phyloP scores from a whole-genome alignment of 2,329 filamentous ascomycete species.

The Triangularia setosa region DNA sequence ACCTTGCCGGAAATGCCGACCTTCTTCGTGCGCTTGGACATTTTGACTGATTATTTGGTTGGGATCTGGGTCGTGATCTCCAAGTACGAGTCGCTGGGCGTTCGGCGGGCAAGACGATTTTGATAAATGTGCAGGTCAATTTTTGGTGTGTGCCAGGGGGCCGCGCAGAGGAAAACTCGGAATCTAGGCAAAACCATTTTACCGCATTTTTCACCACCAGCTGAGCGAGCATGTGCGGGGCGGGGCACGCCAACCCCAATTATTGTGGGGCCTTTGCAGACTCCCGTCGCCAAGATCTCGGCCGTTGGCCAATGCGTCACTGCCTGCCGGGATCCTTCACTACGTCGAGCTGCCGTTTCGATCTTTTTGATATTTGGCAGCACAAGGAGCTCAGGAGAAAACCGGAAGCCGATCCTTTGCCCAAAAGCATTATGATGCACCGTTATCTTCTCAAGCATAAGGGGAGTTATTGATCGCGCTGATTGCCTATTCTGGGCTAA shows the following conservation, averaged over 20 bases:
- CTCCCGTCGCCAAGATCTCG: constrained; percentile 4
- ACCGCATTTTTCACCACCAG: constrained; percentile 17
- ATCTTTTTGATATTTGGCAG: not conserved
- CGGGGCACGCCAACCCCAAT: constrained; percentile 11
- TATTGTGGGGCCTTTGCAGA: constrained; percentile 1
- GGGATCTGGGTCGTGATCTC: constrained; percentile 24
- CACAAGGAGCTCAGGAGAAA: not conserved
- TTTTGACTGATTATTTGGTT: constrained; percentile 54
- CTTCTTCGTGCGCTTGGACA: constrained; percentile 97
- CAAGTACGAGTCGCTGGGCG: constrained; percentile 20
- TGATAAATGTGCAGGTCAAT: constrained; percentile 27
- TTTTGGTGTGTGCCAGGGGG: constrained; percentile 25
- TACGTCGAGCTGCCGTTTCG: not conserved
- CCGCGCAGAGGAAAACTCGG: constrained; percentile 17
- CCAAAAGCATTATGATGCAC: not conserved
- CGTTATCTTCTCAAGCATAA: not conserved
- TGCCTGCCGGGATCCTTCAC: not conserved
- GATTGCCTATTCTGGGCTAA: constrained; percentile 13
- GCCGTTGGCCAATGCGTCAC: not conserved
- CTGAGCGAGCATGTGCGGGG: constrained; percentile 11
- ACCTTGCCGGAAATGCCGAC: constrained; percentile 89
- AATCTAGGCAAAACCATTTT: constrained; percentile 26
- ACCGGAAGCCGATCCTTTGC: not conserved
- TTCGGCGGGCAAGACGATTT: constrained; percentile 26
- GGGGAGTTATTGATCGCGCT: not conserved